These are phyloP conservation scores for Leccinum longicurvipes DNA, from an alignment of 768 basidiomycete species.

Conservation along the genomic window DNA sequence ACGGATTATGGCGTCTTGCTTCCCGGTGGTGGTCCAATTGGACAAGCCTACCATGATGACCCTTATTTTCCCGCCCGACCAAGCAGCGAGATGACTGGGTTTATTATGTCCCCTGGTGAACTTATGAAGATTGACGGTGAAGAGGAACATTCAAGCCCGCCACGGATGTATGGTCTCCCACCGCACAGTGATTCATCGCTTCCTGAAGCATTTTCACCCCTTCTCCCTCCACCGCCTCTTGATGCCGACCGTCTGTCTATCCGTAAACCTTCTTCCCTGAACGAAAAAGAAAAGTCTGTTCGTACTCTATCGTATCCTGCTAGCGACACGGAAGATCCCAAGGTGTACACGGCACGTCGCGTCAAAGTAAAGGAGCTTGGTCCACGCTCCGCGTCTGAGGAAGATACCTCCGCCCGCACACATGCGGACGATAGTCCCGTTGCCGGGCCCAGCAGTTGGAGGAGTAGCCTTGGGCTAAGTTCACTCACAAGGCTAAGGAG, in stretches of 20 bases:
- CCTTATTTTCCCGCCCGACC: constrained; percentile 21
- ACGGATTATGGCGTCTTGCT: constrained; percentile 37
- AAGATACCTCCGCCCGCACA: constrained; percentile 6
- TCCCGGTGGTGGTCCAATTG: constrained; percentile 31
- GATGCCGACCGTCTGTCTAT: constrained; percentile 30
- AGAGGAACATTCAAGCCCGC: constrained; percentile 22
- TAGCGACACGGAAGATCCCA: constrained; percentile 32
- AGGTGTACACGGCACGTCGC: constrained; percentile 36
- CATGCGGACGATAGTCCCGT: constrained; percentile 16
- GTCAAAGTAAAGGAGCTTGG: constrained; percentile 37
- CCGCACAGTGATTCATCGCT: constrained; percentile 21
- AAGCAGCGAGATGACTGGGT: constrained; percentile 32
- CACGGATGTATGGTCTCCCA: constrained; percentile 28
- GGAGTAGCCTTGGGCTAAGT: constrained; percentile 42
- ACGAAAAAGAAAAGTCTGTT: constrained; percentile 35
- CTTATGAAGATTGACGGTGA: constrained; percentile 36
- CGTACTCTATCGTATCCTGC: constrained; percentile 31
- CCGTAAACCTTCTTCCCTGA: constrained; percentile 23
- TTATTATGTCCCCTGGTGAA: constrained; percentile 37
- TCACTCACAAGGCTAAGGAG: constrained; percentile 48
- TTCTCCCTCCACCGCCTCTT: constrained; percentile 39
- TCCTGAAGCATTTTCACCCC: constrained; percentile 31
- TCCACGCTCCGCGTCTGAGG: constrained; percentile 24
- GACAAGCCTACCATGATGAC: constrained; percentile 30
- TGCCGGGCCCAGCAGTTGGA: constrained; percentile 33